These are phyloP conservation scores for Martiniozyma abietophila DNA, from an alignment of 805 yeast species.

Conservation along the genomic window DNA sequence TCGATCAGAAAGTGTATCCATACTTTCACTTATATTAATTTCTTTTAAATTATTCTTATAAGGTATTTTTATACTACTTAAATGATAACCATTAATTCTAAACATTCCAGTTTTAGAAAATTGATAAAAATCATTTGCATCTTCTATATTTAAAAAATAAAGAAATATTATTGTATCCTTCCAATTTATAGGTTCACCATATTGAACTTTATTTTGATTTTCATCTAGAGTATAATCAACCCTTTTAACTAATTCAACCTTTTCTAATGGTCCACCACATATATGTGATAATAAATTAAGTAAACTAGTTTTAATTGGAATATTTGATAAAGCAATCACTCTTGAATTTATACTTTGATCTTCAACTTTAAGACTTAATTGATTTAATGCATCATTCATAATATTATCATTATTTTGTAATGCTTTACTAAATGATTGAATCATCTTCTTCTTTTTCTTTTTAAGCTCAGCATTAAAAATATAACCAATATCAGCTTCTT, in stretches of 20 bases:
- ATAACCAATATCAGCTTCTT: too few species aligned
- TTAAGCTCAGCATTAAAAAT: too few species aligned
- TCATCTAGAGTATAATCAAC: too few species aligned
- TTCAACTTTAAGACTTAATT: neutral
- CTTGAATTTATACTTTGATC: conserved; percentile 10
- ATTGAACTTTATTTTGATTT: conserved; percentile 1
- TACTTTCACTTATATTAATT: conserved; percentile 5
- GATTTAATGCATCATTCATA: neutral
- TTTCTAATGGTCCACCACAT: conserved; percentile 64
- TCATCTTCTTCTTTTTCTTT: conserved; percentile 11
- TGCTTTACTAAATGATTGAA: conserved; percentile 1
- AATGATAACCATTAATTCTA: conserved; percentile 45
- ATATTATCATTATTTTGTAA: conserved; percentile 13
- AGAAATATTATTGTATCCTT: conserved; percentile 31
- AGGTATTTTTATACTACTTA: conserved; percentile 39
- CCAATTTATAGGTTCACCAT: conserved; percentile 18
- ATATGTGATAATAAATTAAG: conserved; percentile 44
- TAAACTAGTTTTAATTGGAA: conserved; percentile 32
- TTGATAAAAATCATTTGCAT: conserved; percentile 45
- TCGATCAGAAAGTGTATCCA: conserved; percentile 28
- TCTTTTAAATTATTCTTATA: conserved; percentile 6
- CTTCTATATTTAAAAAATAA: conserved; percentile 41
- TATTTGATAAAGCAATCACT: conserved; percentile 17
- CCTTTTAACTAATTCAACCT: conserved; percentile 26
- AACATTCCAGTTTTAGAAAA: conserved; percentile 46